Evolutionary conservation across 176 grass and related monocot genomes (phyloP), one percentile per base, ranked within the genome.

Genomic region (Zea mays): DNA sequence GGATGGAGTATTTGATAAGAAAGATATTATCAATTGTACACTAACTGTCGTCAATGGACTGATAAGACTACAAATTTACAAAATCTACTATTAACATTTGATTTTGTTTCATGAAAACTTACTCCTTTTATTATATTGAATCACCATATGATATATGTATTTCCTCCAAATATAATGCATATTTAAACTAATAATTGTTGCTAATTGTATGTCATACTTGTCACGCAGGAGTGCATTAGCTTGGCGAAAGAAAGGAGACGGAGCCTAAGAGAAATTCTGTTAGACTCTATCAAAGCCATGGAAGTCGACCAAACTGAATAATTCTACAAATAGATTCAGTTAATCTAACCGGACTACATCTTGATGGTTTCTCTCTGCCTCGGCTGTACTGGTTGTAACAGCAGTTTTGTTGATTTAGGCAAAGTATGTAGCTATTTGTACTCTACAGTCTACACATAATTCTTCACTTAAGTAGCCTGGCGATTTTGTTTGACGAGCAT

Each of bases 241-340:
- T 74, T 82, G 74, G 77, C 94, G 4, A 91, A 88, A 71, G 73
- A 81, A 71, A 88, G 91, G 84, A 75, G 88, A 39, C 72, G 35
- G 16, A 83, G 73, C 50, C 72, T 97, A 16, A 85, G 61, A 39
- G 79, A 69, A 45, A 90, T 90, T 71, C 82, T 93, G 54, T 85
- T 59, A 59, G 88, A 87, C 58, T 90, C 86, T 27, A 4, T 87
- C 62, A 82, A 81, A 35, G 78, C 56, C 10, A 93, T 93, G 94
- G 88, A 97, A 73, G 86, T 91, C 2, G 88, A 89, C 73, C 82
- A 89, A 81, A 41, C 80, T 56, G 86, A 84, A 55, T 83, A 75
- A 74, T 3, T 74, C 47, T 38, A 72, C 75, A 69, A 67, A 62
- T 79, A 68, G 42, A 65, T 72, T 81, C 66, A 73, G 37, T 74